Evolutionary conservation across 768 basidiomycete genomes (phyloP).

Genomic region (Sutorius australiensis): DNA sequence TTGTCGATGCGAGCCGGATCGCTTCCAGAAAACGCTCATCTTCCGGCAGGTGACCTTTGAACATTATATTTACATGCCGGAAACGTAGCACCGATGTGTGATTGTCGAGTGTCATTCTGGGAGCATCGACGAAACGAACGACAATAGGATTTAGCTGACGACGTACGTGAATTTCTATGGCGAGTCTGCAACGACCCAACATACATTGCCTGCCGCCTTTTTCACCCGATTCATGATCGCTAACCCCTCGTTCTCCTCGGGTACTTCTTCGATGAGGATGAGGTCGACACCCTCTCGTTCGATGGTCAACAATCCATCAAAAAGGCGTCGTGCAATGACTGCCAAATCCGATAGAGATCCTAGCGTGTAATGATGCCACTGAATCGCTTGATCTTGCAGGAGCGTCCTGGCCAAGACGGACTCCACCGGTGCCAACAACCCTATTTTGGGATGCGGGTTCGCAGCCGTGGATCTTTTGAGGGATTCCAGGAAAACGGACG

Average conservation of each 20-base stretch:
- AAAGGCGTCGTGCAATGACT: constrained; percentile 74
- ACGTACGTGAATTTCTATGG: constrained; percentile 20
- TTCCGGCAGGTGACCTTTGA: not conserved
- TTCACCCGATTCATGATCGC: constrained; percentile 93
- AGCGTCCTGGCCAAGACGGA: constrained; percentile 37
- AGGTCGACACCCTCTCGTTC: constrained; percentile 73
- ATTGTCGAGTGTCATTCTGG: not conserved
- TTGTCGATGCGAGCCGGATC: not conserved
- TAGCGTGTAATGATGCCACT: constrained; percentile 56
- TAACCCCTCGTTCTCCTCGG: constrained; percentile 77
- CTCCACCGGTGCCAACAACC: constrained; percentile 64
- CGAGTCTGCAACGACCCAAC: constrained; percentile 26
- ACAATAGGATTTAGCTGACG: not conserved
- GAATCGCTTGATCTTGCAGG: constrained; percentile 34
- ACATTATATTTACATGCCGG: not conserved
- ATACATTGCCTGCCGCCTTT: constrained; percentile 74
- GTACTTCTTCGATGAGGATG: constrained; percentile 82
- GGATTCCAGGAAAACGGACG: constrained; percentile 41
- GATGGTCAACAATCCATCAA: constrained; percentile 80
- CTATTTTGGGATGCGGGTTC: constrained; percentile 42
- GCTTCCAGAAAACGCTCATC: not conserved
- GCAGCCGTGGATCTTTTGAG: constrained; percentile 29
- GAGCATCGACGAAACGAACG: not conserved
- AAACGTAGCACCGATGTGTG: not conserved
- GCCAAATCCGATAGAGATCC: constrained; percentile 55